phyloP scores from a whole-genome alignment of 139 green algal species.

The Asterochloris sp. region DNA sequence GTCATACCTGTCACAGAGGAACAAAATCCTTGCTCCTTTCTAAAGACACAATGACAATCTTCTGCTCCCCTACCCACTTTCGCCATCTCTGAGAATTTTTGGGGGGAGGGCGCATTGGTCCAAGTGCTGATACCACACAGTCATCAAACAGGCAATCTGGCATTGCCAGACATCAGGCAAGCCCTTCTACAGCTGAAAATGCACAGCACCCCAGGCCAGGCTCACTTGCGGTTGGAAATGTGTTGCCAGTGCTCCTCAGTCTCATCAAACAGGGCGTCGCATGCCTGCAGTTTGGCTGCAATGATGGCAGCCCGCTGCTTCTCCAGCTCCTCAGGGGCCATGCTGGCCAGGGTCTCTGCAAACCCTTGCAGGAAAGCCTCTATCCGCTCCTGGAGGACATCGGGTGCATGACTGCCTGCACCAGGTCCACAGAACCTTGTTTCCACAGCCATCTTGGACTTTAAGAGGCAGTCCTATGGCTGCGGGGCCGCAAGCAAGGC shows the following conservation, averaged over 20 bases:
- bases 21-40: neutral
- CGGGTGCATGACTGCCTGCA: slow-evolving; percentile 37
- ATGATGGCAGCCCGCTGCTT: slow-evolving; percentile 65
- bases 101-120: neutral
- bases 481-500: too few relatives aligned
- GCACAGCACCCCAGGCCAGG: too few relatives aligned
- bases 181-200: too few relatives aligned
- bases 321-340: slow-evolving; percentile 65
- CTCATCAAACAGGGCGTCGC: slow-evolving; percentile 71
- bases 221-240: slow-evolving; percentile 56
- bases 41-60: neutral
- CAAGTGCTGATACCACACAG: neutral
- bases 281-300: slow-evolving; percentile 71
- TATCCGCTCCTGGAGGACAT: slow-evolving; percentile 64
- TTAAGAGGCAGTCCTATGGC: neutral
- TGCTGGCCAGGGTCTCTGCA: slow-evolving; percentile 27
- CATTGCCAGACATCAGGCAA: neutral
- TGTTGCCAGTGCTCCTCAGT: slow-evolving; percentile 74
- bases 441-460: neutral
- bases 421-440: neutral
- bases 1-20: slow-evolving; percentile 43
- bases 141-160: neutral
- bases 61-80: neutral
- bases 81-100: neutral
- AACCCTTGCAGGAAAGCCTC: slow-evolving; percentile 78